Percentiles rank a stretch among this genome's conserved stretches.
These are phyloP conservation scores for Talaromyces borbonicus DNA, from an alignment of 495 filamentous ascomycete species.

Conservation along the genomic window DNA sequence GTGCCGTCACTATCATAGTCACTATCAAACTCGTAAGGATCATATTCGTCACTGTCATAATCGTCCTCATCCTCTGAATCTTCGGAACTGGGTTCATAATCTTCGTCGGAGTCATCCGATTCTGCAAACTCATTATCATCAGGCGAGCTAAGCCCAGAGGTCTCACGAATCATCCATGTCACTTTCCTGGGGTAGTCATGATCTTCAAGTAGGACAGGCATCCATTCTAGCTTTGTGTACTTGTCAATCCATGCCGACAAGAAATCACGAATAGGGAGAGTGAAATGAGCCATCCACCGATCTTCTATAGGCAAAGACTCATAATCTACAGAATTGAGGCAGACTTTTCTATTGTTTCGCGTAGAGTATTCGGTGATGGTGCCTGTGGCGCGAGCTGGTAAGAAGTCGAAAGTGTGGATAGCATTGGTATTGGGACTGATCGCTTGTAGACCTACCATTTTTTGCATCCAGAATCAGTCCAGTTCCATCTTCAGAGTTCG, in stretches of 20 bases:
- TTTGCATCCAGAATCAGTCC: conserved; percentile 4
- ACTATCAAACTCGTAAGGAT: conserved; percentile 3
- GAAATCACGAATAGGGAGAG: conserved; percentile 3
- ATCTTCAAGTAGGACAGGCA: conserved; percentile 5
- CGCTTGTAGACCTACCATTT: neutral
- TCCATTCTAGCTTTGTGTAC: conserved; percentile 10
- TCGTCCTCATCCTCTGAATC: conserved; percentile 2
- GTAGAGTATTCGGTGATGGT: conserved; percentile 5
- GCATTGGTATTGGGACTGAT: too few relatives aligned
- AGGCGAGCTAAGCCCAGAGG: neutral
- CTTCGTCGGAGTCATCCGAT: conserved; percentile 4
- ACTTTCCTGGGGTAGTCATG: neutral
- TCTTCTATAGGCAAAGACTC: conserved; percentile 5
- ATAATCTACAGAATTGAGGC: conserved; percentile 7
- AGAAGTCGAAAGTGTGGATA: too few relatives aligned
- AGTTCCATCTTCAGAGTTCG: conserved; percentile 1
- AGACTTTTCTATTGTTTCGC: conserved; percentile 5
- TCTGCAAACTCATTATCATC: neutral
- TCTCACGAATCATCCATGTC: neutral
- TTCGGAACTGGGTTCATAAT: conserved; percentile 5
- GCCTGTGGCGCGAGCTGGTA: neutral
- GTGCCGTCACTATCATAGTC: conserved; percentile 3
- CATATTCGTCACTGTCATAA: neutral
- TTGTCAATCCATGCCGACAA: conserved; percentile 8
- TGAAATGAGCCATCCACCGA: conserved; percentile 12